These are phyloP conservation scores for Pseudozyma thailandica DNA, from an alignment of 1,284 basidiomycete genomes.

Conservation along the genomic window DNA sequence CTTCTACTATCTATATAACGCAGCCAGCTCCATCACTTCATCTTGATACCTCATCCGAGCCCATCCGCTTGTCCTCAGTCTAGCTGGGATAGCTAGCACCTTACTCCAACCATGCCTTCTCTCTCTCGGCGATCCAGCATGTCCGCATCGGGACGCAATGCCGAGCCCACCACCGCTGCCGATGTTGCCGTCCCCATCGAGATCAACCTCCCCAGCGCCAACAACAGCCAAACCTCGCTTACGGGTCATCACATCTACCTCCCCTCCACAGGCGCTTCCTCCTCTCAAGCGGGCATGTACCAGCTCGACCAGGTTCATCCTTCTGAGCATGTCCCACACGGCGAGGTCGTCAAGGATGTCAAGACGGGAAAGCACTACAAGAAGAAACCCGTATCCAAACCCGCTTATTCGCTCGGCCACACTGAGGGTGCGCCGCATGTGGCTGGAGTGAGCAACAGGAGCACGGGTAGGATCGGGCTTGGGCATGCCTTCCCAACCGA, in stretches of 20 bases:
- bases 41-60: too few relatives aligned
- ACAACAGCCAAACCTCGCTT: slow-evolving; percentile 36
- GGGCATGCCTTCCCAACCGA: slow-evolving; percentile 47
- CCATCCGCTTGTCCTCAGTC: too few relatives aligned
- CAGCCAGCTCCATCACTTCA: too few relatives aligned
- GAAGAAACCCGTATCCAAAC: slow-evolving; percentile 33
- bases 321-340: too few relatives aligned
- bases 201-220: slow-evolving; percentile 31
- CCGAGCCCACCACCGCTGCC: slow-evolving; percentile 20
- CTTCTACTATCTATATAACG: too few relatives aligned
- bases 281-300: slow-evolving; percentile 19
- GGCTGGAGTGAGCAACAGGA: slow-evolving; percentile 3
- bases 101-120: too few relatives aligned
- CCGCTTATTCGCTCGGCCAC: slow-evolving; percentile 45
- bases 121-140: too few relatives aligned
- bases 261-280: slow-evolving; percentile 2
- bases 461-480: slow-evolving; percentile 38
- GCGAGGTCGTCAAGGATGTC: slow-evolving; percentile 48
- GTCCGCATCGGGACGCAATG: too few relatives aligned
- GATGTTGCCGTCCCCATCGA: slow-evolving; percentile 42
- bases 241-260: slow-evolving; percentile 44
- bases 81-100: too few relatives aligned
- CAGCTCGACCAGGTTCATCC: slow-evolving; percentile 35
- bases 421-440: slow-evolving; percentile 37
- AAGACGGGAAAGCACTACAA: slow-evolving; percentile 57